Percentiles rank a stretch among this genome's conserved stretches.
phyloP scores from a whole-genome alignment of 208 protist genomes.

The Acanthamoeba healyi region DNA sequence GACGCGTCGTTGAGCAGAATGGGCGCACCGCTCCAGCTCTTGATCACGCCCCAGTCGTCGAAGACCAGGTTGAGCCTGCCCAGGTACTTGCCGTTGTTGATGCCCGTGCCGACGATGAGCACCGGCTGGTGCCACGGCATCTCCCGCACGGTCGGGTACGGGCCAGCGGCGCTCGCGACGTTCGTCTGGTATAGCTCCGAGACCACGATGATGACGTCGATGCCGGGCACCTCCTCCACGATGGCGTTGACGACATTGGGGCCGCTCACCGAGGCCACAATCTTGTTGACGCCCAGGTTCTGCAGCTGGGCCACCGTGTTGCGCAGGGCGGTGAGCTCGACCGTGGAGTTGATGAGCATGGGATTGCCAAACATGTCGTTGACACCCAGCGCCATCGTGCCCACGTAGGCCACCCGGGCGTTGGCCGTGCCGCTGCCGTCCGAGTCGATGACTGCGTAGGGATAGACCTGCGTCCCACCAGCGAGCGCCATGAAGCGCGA shows the following conservation, averaged over 20 bases:
- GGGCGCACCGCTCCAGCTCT: background rate
- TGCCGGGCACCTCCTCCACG: conserved; percentile 25
- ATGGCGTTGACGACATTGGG: conserved; percentile 7
- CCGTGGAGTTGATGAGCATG: background rate
- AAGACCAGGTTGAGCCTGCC: conserved; percentile 23
- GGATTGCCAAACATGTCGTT: conserved; percentile 13
- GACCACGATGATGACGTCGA: conserved; percentile 54
- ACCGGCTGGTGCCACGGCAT: conserved; percentile 40
- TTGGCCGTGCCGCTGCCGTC: background rate
- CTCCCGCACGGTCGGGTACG: background rate
- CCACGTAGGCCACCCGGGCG: background rate
- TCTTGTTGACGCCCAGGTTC: conserved; percentile 54
- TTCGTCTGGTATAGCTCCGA: conserved; percentile 13
- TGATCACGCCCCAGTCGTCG: conserved; percentile 40
- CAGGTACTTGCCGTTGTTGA: conserved; percentile 11
- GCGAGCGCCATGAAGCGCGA: background rate
- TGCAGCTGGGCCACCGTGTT: background rate
- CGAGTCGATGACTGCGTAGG: background rate
- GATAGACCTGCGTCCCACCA: background rate
- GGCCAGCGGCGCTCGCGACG: background rate
- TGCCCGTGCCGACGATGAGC: conserved; percentile 39
- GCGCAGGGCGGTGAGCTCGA: background rate
- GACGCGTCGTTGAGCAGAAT: background rate
- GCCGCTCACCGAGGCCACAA: conserved; percentile 39
- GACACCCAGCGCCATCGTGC: background rate